A percentile compares a stretch with the other conserved stretches of the same genome.
Conservation (phyloP, 371 early-diverging fungal genomes). For the Mucor lusitanicus region DNA sequence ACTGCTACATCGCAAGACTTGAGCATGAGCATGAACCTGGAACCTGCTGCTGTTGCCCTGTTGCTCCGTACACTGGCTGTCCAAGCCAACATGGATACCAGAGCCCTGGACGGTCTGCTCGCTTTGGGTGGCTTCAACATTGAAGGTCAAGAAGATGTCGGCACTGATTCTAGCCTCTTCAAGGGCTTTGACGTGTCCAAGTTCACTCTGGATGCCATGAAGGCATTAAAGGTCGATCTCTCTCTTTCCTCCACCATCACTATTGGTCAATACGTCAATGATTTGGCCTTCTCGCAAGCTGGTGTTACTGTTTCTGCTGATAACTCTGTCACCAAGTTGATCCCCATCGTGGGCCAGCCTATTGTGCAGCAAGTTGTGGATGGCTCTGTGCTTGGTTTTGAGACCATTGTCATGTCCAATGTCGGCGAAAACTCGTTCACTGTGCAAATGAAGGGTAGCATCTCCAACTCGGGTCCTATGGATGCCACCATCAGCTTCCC, state of each 20-base stretch:
- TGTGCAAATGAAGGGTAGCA: slow-evolving; percentile 55
- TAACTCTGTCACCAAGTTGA: slow-evolving; percentile 40
- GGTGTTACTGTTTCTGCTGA: slow-evolving; percentile 50
- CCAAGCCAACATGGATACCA: slow-evolving; percentile 43
- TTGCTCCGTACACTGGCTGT: slow-evolving; percentile 53
- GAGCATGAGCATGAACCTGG: slow-evolving; percentile 44
- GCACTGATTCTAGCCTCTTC: slow-evolving; percentile 44
- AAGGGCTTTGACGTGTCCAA: slow-evolving; percentile 47
- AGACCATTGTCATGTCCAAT: slow-evolving; percentile 47
- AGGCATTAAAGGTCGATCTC: slow-evolving; percentile 51
- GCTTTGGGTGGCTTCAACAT: slow-evolving; percentile 47
- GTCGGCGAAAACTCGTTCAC: slow-evolving; percentile 52
- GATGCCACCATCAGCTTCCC: slow-evolving; percentile 60
- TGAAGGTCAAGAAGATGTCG: slow-evolving; percentile 35
- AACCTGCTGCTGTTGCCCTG: slow-evolving; percentile 46
- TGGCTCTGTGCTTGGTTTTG: slow-evolving; percentile 49
- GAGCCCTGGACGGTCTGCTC: slow-evolving; percentile 49
- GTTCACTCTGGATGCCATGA: slow-evolving; percentile 54
- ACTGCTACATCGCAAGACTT: slow-evolving; percentile 33
- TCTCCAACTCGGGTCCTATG: slow-evolving; percentile 63
- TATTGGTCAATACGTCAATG: slow-evolving; percentile 56
- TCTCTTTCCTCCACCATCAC: slow-evolving; percentile 47
- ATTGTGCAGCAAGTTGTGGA: slow-evolving; percentile 61
- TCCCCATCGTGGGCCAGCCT: slow-evolving; percentile 59
- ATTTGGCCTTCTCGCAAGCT: slow-evolving; percentile 49